Conservation (phyloP, 139 green algal genomes). For the Diplosphaera chodatii region DNA sequence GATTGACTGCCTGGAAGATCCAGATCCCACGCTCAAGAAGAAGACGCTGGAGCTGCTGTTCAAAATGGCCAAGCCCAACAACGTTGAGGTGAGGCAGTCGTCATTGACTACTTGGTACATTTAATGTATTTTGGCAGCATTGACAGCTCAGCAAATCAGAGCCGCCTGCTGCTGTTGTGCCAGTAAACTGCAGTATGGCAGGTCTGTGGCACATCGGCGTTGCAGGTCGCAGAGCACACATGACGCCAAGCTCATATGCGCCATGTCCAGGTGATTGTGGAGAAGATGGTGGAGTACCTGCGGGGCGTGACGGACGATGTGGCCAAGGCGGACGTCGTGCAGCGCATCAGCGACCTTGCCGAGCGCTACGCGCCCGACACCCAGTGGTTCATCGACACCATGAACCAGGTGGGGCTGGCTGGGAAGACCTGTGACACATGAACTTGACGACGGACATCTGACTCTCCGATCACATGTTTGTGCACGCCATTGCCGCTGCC, state of each 20-base stretch:
- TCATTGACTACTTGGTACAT: no score
- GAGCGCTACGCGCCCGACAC: slow-evolving; percentile 86
- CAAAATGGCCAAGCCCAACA: slow-evolving; percentile 90
- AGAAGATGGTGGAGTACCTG: slow-evolving; percentile 89
- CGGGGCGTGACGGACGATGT: slow-evolving; percentile 50
- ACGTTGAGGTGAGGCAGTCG: slow-evolving; percentile 87
- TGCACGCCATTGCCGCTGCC: no score
- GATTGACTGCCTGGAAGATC: slow-evolving; percentile 94
- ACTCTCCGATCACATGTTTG: no score
- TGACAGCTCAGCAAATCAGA: no score
- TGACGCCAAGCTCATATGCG: no score
- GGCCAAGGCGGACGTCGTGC: slow-evolving; percentile 26
- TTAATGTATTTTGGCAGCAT: no score
- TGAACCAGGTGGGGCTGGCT: slow-evolving; percentile 64
- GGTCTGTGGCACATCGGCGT: no score
- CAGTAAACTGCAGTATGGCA: no score
- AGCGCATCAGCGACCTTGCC: slow-evolving; percentile 63
- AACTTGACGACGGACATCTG: no score
- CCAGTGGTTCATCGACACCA: slow-evolving; percentile 86
- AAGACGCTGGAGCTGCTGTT: slow-evolving; percentile 95
- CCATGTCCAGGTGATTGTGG: slow-evolving; percentile 86
- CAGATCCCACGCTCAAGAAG: slow-evolving; percentile 88
- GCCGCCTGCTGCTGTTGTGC: no score
- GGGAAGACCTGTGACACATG: no score
- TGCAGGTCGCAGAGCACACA: no score